phyloP scores from a whole-genome alignment of 306 rosid genomes.

The Prunus davidiana region DNA sequence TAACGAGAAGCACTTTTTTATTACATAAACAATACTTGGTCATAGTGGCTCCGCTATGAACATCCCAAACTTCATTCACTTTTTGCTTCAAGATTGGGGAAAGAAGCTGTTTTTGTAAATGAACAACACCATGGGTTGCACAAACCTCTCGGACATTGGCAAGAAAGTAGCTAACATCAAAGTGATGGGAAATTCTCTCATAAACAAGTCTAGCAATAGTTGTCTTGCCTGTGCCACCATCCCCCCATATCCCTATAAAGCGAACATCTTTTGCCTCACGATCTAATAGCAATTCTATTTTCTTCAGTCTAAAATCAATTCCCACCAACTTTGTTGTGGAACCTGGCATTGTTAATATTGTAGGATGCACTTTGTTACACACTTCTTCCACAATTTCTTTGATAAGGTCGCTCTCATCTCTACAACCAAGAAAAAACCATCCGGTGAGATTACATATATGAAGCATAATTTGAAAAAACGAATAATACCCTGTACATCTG shows the following conservation, averaged over 20 bases:
- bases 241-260: background rate
- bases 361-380: background rate
- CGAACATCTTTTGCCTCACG: background rate
- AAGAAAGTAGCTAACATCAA: slow-evolving; percentile 11
- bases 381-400: background rate
- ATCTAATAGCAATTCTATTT: background rate
- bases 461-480: background rate
- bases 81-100: background rate
- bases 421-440: background rate
- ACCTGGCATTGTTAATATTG: background rate
- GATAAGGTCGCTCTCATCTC: background rate
- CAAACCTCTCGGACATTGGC: background rate
- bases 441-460: background rate
- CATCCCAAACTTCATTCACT: background rate
- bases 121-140: background rate
- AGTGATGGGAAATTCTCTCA: background rate
- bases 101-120: slow-evolving; percentile 11
- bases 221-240: background rate
- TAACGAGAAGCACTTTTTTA: background rate
- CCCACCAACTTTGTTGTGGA: background rate
- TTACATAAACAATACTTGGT: background rate
- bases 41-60: background rate
- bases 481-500: background rate
- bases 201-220: slow-evolving; percentile 1
- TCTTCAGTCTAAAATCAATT: background rate